Evolutionary conservation across 257 asterid genomes (phyloP).

Genomic region (Penstemon davidsonii): DNA sequence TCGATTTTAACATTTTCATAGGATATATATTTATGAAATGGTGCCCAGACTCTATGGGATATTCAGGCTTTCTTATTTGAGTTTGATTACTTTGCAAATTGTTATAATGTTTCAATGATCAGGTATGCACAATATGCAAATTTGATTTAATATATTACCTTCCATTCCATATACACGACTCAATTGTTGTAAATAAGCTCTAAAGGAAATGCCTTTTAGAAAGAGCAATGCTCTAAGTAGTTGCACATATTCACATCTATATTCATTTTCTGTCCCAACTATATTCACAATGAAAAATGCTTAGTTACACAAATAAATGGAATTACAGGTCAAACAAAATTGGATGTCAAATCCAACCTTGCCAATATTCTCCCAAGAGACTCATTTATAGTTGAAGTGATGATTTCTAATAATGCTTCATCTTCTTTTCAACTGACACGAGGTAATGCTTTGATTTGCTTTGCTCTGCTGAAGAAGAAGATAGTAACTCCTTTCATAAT

Average conservation of each 20-base stretch:
- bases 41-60: no score
- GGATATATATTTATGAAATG: no score
- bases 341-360: constrained; percentile 40
- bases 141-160: no score
- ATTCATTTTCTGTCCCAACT: constrained; percentile 63
- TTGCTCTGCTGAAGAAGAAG: constrained; percentile 60
- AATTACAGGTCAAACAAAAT: constrained; percentile 19
- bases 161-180: no score
- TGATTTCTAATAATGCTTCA: constrained; percentile 30
- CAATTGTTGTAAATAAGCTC: constrained; percentile 61
- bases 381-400: constrained; percentile 41
- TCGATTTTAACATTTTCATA: no score
- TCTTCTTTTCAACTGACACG: constrained; percentile 43
- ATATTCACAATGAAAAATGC: constrained; percentile 28
- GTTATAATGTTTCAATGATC: no score
- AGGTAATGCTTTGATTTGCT: constrained; percentile 66
- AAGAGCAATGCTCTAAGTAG: constrained; percentile 70
- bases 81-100: no score
- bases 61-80: no score
- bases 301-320: constrained; percentile 26
- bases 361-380: constrained; percentile 55
- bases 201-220: constrained; percentile 66
- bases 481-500: constrained; percentile 9
- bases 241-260: no score
- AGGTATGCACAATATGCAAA: no score